Evolutionary conservation across 306 rosid genomes (phyloP).

Genomic region (Malus sieversii): DNA sequence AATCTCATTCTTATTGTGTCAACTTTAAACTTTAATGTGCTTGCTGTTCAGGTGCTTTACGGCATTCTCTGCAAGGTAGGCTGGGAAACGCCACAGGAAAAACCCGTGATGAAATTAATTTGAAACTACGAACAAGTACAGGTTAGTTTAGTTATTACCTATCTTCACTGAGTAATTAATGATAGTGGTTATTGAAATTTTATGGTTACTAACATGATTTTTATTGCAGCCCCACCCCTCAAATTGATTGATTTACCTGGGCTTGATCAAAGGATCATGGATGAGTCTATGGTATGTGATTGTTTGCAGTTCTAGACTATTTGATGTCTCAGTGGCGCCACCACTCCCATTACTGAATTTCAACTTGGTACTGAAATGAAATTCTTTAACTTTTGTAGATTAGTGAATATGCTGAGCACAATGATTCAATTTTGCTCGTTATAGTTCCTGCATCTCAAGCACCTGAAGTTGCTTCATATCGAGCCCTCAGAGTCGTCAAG

Average conservation of each 20-base stretch:
- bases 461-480: constrained; percentile 78
- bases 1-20: constrained; percentile 3
- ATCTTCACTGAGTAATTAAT: background rate
- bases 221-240: constrained; percentile 77
- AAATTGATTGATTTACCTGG: constrained; percentile 96
- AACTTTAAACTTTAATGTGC: background rate
- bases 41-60: constrained; percentile 60
- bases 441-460: constrained; percentile 91
- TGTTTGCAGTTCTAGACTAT: constrained; percentile 7
- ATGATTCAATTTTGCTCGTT: constrained; percentile 83
- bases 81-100: constrained; percentile 70
- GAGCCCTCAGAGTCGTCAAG: constrained; percentile 75
- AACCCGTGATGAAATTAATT: constrained; percentile 73
- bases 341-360: background rate
- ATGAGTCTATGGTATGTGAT: constrained; percentile 73
- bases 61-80: constrained; percentile 93
- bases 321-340: background rate
- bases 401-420: constrained; percentile 88
- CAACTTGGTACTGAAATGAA: background rate
- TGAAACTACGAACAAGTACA: constrained; percentile 89
- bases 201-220: background rate
- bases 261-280: constrained; percentile 83
- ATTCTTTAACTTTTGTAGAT: constrained; percentile 44
- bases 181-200: background rate
- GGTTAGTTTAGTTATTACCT: constrained; percentile 41